phyloP scores from a whole-genome alignment of 768 basidiomycete species.

The Paxillus ammoniavirescens region DNA sequence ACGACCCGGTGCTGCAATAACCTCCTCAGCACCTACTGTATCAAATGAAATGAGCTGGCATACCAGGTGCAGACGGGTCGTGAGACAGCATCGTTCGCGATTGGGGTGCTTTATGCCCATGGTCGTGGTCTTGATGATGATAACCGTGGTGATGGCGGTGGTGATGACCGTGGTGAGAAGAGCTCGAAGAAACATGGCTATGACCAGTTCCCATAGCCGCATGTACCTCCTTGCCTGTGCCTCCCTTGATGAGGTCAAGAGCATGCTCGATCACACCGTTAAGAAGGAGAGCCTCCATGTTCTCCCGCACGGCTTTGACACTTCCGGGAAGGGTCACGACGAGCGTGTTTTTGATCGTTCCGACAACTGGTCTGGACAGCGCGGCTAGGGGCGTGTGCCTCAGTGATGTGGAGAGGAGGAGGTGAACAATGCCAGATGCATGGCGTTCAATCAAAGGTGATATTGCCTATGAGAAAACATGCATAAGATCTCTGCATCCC shows the following conservation, averaged over 20 bases:
- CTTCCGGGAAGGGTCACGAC: constrained; percentile 84
- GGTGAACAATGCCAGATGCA: constrained; percentile 71
- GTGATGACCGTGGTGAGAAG: constrained; percentile 26
- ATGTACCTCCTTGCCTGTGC: constrained; percentile 61
- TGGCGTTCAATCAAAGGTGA: constrained; percentile 62
- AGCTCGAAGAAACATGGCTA: constrained; percentile 9
- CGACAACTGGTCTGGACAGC: constrained; percentile 80
- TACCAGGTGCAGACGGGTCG: constrained; percentile 69
- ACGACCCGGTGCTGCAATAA: constrained; percentile 56
- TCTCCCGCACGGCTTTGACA: constrained; percentile 82
- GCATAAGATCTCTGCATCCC: neutral
- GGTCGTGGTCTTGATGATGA: constrained; percentile 29
- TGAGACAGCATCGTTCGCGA: constrained; percentile 62
- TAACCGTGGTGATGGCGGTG: constrained; percentile 32
- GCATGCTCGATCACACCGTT: constrained; percentile 66
- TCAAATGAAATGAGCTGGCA: constrained; percentile 16
- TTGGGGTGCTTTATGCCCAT: constrained; percentile 46
- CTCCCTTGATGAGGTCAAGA: constrained; percentile 69
- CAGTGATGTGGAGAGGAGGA: constrained; percentile 67
- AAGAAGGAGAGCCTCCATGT: constrained; percentile 58
- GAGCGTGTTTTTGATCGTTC: constrained; percentile 63
- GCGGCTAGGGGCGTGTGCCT: constrained; percentile 77
- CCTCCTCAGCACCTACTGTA: neutral
- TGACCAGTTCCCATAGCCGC: constrained; percentile 40
- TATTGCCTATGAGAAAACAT: constrained; percentile 46